phyloP scores from a whole-genome alignment of 1,139 yeast species.

The Suhomyces anneliseae region DNA sequence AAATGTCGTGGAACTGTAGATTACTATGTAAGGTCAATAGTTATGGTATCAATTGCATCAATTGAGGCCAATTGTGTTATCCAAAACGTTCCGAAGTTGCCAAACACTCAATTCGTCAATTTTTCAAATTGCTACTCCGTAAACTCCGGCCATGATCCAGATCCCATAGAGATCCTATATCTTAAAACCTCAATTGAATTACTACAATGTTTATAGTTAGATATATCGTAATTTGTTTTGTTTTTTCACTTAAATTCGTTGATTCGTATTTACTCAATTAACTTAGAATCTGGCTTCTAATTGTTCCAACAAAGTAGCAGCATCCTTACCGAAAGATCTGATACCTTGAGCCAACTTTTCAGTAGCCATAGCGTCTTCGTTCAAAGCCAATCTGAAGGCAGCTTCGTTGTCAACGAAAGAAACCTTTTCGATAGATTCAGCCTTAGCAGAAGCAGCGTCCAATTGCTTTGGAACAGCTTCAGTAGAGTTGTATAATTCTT shows the following conservation, averaged over 20 bases:
- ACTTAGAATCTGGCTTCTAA: conserved; percentile 71
- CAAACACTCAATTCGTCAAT: no score
- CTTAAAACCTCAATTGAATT: no score
- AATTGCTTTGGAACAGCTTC: conserved; percentile 80
- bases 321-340: conserved; percentile 94
- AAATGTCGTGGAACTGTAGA: no score
- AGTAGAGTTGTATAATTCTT: conserved; percentile 77
- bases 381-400: conserved; percentile 83
- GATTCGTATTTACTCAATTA: neutral
- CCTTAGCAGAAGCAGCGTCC: conserved; percentile 58
- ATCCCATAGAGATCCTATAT: no score
- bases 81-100: no score
- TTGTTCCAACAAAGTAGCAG: conserved; percentile 75
- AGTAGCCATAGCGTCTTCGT: conserved; percentile 98
- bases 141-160: no score
- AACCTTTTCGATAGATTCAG: conserved; percentile 65
- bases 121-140: no score
- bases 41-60: no score
- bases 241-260: neutral
- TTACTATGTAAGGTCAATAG: no score
- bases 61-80: no score
- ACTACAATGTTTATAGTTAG: no score
- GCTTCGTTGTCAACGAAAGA: conserved; percentile 84
- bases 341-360: conserved; percentile 98
- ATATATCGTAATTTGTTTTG: no score